phyloP scores from a whole-genome alignment of 2,329 filamentous ascomycete species.

The Zymoseptoria ardabiliae region DNA sequence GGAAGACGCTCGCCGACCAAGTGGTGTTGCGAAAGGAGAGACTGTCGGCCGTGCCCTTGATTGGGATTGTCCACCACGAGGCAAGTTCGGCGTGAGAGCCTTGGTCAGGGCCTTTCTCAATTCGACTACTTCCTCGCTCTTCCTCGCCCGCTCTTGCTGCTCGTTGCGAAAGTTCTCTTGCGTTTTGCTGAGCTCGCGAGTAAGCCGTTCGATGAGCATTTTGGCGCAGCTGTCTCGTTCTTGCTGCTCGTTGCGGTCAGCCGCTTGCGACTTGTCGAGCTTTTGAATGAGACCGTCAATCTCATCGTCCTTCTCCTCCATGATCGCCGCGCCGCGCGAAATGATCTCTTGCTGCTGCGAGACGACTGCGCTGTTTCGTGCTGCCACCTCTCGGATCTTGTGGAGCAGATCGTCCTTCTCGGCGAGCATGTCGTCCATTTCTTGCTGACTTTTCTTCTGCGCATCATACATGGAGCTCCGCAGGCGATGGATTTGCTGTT shows the following conservation, averaged over 20 bases:
- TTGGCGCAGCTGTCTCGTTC: slow-evolving; percentile 8
- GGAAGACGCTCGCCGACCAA: background rate
- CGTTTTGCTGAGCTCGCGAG: background rate
- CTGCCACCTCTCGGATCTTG: slow-evolving; percentile 17
- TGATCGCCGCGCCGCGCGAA: slow-evolving; percentile 15
- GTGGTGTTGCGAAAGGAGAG: slow-evolving; percentile 12
- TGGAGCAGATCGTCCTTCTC: slow-evolving; percentile 14
- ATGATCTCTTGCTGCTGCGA: slow-evolving; percentile 23
- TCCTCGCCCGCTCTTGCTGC: background rate
- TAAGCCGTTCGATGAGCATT: slow-evolving; percentile 12
- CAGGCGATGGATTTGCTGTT: slow-evolving; percentile 5
- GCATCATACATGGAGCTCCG: slow-evolving; percentile 3
- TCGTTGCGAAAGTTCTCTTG: background rate
- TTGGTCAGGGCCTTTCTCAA: slow-evolving; percentile 8
- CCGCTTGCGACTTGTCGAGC: slow-evolving; percentile 11
- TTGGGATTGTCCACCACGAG: background rate
- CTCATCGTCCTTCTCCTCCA: slow-evolving; percentile 17
- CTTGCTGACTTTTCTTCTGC: slow-evolving; percentile 7
- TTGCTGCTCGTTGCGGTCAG: slow-evolving; percentile 10
- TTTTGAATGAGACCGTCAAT: slow-evolving; percentile 14
- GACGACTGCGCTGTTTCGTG: slow-evolving; percentile 20
- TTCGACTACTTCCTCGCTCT: slow-evolving; percentile 12
- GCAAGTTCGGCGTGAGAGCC: slow-evolving; percentile 5
- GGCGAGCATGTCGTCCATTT: slow-evolving; percentile 9
- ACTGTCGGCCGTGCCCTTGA: background rate